Evolutionary conservation across 148 eudicot genomes (phyloP).

Genomic region (Dianthus caryophyllus): DNA sequence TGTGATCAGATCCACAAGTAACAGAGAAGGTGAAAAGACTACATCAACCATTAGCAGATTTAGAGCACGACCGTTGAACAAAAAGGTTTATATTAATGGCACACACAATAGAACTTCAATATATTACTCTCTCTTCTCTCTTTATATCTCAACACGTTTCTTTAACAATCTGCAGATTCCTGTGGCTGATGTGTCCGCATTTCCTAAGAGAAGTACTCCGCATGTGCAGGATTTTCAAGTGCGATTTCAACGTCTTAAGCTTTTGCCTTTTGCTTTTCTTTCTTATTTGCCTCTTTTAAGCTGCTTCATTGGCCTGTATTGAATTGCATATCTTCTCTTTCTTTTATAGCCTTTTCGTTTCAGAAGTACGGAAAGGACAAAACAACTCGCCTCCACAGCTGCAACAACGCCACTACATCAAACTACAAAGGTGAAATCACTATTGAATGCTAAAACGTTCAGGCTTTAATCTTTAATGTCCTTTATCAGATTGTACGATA

Average conservation of each 20-base stretch:
- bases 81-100: slow-evolving; percentile 44
- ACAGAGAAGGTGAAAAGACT: slow-evolving; percentile 34
- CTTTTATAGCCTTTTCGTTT: slow-evolving; percentile 56
- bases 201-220: slow-evolving; percentile 53
- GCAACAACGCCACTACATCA: slow-evolving; percentile 31
- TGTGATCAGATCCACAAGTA: slow-evolving; percentile 46
- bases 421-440: slow-evolving; percentile 43
- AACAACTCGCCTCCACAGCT: slow-evolving; percentile 42
- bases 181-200: slow-evolving; percentile 46
- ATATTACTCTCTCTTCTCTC: not conserved
- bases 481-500: not conserved
- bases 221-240: slow-evolving; percentile 61
- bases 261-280: not conserved
- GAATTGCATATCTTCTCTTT: slow-evolving; percentile 4
- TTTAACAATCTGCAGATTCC: slow-evolving; percentile 44
- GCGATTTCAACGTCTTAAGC: slow-evolving; percentile 21
- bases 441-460: not conserved
- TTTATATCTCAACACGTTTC: not conserved
- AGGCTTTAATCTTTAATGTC: not conserved
- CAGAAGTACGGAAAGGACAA: slow-evolving; percentile 62
- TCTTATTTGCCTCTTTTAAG: not conserved
- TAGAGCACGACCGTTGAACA: slow-evolving; percentile 79
- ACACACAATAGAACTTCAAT: not conserved
- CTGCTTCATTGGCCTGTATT: not conserved
- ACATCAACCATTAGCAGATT: slow-evolving; percentile 42